A percentile compares a stretch with the other conserved stretches of the same genome.
Evolutionary conservation across 2,329 filamentous ascomycete species (phyloP).

Genomic region (Alternaria sp.): DNA sequence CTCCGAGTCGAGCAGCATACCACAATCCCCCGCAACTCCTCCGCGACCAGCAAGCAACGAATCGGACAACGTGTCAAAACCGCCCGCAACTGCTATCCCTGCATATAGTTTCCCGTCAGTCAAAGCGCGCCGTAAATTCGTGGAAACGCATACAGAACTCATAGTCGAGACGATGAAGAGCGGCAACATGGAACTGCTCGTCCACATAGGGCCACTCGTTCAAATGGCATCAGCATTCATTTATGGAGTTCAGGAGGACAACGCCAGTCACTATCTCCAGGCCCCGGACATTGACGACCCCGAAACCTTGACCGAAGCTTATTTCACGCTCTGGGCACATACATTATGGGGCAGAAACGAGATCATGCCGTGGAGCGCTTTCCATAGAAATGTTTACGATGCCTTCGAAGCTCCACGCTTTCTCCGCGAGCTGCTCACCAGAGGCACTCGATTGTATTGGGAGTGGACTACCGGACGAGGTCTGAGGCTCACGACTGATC

Average conservation of each 20-base stretch:
- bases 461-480: not conserved
- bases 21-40: not conserved
- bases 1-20: not conserved
- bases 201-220: not conserved
- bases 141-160: not conserved
- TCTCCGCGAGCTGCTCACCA: not conserved
- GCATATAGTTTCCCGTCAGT: not conserved
- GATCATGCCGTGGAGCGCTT: not conserved
- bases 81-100: not conserved
- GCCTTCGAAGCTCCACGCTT: not conserved
- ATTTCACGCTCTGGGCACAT: conserved; percentile 4
- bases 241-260: not conserved
- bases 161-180: not conserved
- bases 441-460: not conserved
- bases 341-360: not conserved
- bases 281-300: not conserved
- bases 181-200: not conserved
- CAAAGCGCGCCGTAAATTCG: not conserved
- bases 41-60: not conserved
- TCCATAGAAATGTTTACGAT: not conserved
- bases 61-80: not conserved
- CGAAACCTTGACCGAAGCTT: not conserved
- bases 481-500: not conserved
- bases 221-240: not conserved
- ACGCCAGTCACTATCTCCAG: not conserved